Evolutionary conservation across 768 basidiomycete species (phyloP).

Genomic region (Brasilioporus rufonigricans): DNA sequence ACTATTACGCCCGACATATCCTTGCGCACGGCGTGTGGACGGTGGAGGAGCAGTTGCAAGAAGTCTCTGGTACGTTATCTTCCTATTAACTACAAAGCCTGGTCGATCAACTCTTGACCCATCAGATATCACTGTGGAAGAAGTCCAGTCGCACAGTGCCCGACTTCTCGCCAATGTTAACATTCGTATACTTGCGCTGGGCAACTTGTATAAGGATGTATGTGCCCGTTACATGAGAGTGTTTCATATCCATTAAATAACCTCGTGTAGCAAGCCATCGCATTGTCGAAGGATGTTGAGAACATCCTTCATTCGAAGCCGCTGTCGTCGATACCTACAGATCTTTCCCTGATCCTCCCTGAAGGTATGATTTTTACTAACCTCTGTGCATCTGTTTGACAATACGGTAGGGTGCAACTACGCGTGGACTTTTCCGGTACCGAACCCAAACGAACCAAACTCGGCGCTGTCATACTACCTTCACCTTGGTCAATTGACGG

Average conservation of each 20-base stretch:
- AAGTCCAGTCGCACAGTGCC: conserved; percentile 61
- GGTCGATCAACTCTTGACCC: not conserved
- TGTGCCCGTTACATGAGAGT: conserved; percentile 23
- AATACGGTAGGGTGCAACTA: conserved; percentile 59
- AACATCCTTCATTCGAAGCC: conserved; percentile 54
- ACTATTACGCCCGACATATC: conserved; percentile 71
- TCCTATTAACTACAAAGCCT: not conserved
- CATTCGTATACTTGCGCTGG: conserved; percentile 72
- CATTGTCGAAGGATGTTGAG: conserved; percentile 71
- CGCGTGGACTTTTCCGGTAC: conserved; percentile 62
- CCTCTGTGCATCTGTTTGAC: conserved; percentile 9
- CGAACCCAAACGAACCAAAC: conserved; percentile 86
- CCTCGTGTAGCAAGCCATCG: conserved; percentile 65
- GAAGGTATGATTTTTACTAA: conserved; percentile 44
- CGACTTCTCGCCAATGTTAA: conserved; percentile 62
- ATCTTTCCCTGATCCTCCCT: conserved; percentile 62
- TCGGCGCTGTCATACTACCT: conserved; percentile 84
- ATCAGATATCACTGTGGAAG: conserved; percentile 67
- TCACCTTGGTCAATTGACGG: conserved; percentile 67
- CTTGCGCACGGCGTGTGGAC: conserved; percentile 74
- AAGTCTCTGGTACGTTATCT: conserved; percentile 62
- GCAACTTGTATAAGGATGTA: conserved; percentile 85
- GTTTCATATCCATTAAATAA: not conserved
- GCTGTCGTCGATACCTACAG: conserved; percentile 37
- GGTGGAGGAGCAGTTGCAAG: conserved; percentile 69